phyloP scores from a whole-genome alignment of 2,329 filamentous ascomycete species.

The Neopestalotiopsis sp. region DNA sequence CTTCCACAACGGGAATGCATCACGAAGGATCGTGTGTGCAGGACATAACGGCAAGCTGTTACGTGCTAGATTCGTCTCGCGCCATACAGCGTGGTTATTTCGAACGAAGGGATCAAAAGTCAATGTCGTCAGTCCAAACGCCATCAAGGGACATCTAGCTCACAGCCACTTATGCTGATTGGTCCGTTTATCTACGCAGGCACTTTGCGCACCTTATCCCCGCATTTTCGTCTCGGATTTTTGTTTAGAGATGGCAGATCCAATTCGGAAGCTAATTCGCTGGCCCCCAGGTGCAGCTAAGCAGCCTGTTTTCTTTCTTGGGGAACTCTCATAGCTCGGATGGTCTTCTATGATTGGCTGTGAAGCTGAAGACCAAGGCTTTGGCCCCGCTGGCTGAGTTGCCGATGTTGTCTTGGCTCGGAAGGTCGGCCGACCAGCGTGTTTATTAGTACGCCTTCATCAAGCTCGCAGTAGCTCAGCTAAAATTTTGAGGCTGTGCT shows the following conservation, averaged over 20 bases:
- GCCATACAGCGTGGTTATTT: not conserved
- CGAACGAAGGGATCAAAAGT: not conserved
- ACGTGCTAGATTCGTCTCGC: not conserved
- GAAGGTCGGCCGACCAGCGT: not conserved
- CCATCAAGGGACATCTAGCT: not conserved
- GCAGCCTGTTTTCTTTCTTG: not conserved
- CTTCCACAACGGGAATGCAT: not conserved
- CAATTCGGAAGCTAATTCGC: not conserved
- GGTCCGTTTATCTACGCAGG: not conserved
- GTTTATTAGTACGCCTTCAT: not conserved
- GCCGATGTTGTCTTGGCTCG: not conserved
- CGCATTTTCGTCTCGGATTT: not conserved
- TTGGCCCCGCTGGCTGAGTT: not conserved
- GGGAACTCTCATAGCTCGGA: not conserved
- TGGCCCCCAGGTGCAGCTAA: not conserved
- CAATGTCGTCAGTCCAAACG: constrained; percentile 12
- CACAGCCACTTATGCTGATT: not conserved
- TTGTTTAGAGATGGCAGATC: not conserved
- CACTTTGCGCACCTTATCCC: not conserved
- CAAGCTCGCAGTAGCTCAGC: not conserved
- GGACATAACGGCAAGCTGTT: not conserved
- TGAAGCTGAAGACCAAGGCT: not conserved
- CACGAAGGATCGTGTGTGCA: not conserved
- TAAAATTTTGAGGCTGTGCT: not conserved
- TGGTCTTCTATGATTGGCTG: not conserved